Conservation (phyloP, 139 green algal genomes). For the Penium margaritaceum region DNA sequence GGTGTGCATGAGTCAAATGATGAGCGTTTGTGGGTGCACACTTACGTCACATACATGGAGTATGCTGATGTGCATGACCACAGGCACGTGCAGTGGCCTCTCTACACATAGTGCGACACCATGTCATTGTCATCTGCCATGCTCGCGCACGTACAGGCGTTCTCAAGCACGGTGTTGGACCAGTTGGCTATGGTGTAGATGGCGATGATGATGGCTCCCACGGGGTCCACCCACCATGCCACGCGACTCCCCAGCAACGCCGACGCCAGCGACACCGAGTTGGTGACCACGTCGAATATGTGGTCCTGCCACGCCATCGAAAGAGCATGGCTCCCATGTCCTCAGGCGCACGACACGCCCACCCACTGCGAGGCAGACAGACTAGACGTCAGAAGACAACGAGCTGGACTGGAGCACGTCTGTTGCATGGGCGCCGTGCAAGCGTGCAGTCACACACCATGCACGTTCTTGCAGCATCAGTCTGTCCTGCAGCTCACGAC, state of each 20-base stretch:
- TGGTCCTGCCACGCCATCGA: slow-evolving; percentile 48
- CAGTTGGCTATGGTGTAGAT: slow-evolving; percentile 52
- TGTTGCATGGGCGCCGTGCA: no score
- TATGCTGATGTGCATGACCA: not conserved
- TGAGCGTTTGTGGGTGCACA: not conserved
- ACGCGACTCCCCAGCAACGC: slow-evolving; percentile 44
- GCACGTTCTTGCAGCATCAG: no score
- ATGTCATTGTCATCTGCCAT: not conserved
- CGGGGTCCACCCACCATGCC: slow-evolving; percentile 48
- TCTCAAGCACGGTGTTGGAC: slow-evolving; percentile 46
- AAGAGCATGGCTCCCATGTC: no score
- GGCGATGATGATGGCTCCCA: slow-evolving; percentile 50
- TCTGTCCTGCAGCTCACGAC: no score
- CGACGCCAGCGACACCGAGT: slow-evolving; percentile 44
- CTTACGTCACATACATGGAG: not conserved
- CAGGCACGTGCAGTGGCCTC: not conserved
- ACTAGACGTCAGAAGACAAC: not conserved
- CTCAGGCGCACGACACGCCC: no score
- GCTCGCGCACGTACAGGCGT: slow-evolving; percentile 29
- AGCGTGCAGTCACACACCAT: no score
- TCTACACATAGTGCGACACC: not conserved
- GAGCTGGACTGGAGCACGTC: not conserved
- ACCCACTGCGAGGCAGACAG: not conserved
- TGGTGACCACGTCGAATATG: slow-evolving; percentile 59
- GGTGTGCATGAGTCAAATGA: not conserved